phyloP scores from a whole-genome alignment of 495 filamentous ascomycete species.

The Neurospora sp. region DNA sequence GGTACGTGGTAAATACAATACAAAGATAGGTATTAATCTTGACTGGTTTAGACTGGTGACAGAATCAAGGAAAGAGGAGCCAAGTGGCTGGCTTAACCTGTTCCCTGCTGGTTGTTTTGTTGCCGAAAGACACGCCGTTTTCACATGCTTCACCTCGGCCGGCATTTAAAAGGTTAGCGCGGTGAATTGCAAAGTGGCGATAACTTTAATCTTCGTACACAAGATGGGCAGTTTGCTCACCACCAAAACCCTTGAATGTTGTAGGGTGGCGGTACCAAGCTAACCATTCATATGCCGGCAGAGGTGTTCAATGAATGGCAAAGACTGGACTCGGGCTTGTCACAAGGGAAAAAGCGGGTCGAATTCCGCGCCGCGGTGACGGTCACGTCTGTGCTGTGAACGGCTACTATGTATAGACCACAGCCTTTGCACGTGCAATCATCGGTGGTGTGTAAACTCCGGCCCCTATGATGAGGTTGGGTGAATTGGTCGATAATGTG shows the following conservation, averaged over 20 bases:
- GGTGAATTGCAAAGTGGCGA: no score
- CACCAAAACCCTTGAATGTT: no score
- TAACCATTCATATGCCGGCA: no score
- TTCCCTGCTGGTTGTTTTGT: background rate
- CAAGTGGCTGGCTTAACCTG: background rate
- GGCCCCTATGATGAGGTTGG: background rate
- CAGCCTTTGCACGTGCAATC: background rate
- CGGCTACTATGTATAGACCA: background rate
- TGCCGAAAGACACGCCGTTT: background rate
- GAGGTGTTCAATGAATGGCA: background rate
- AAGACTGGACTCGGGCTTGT: background rate
- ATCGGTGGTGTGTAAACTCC: background rate
- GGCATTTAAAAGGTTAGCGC: no score
- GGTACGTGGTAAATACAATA: background rate
- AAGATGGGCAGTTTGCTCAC: no score
- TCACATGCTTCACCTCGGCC: background rate
- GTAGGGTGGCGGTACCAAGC: no score
- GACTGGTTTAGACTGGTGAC: background rate
- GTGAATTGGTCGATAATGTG: background rate
- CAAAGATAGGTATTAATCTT: background rate
- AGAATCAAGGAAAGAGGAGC: background rate
- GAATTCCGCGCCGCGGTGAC: background rate
- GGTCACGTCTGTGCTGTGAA: background rate
- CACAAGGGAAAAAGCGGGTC: background rate
- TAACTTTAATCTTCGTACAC: no score